Evolutionary conservation across 2,329 filamentous ascomycete species (phyloP).

Genomic region (Colletotrichum sansevieriae): DNA sequence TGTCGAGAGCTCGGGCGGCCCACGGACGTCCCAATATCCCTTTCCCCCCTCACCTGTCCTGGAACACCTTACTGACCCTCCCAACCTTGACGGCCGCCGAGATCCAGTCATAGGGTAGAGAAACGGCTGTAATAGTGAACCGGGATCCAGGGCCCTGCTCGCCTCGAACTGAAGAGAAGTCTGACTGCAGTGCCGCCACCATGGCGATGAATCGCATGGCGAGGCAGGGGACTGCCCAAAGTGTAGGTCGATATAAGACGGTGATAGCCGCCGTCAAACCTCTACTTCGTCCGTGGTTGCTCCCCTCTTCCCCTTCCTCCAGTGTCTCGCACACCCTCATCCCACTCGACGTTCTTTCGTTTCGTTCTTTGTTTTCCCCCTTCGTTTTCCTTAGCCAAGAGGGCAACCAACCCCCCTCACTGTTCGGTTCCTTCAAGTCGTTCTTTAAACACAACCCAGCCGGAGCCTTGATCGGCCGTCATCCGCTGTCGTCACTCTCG

Average conservation of each 20-base stretch:
- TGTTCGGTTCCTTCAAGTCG: constrained; percentile 23
- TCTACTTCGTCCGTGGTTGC: constrained; percentile 12
- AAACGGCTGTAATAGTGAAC: constrained; percentile 12
- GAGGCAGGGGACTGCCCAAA: constrained; percentile 37
- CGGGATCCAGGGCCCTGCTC: constrained; percentile 29
- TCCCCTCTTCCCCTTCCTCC: constrained; percentile 15
- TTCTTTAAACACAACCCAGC: constrained; percentile 26
- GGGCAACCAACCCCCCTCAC: constrained; percentile 13
- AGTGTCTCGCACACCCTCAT: constrained; percentile 34
- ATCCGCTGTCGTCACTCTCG: constrained; percentile 40
- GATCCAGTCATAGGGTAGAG: constrained; percentile 32
- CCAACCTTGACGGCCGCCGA: constrained; percentile 19
- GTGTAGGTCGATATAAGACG: constrained; percentile 42
- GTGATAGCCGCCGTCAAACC: constrained; percentile 35
- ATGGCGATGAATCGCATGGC: constrained; percentile 32
- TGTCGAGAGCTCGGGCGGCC: constrained; percentile 39
- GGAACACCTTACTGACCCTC: constrained; percentile 14
- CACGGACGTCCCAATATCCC: constrained; percentile 39
- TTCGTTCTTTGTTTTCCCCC: constrained; percentile 18
- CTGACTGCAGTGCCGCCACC: constrained; percentile 35
- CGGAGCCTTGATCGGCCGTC: constrained; percentile 35
- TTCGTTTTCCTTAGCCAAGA: constrained; percentile 8
- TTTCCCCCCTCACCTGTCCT: constrained; percentile 1
- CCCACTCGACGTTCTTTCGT: constrained; percentile 35
- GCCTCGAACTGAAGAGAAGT: constrained; percentile 32